Evolutionary conservation across 768 basidiomycete genomes (phyloP), one percentile per base, ranked within the genome.

Genomic region (Lentinula sp.): DNA sequence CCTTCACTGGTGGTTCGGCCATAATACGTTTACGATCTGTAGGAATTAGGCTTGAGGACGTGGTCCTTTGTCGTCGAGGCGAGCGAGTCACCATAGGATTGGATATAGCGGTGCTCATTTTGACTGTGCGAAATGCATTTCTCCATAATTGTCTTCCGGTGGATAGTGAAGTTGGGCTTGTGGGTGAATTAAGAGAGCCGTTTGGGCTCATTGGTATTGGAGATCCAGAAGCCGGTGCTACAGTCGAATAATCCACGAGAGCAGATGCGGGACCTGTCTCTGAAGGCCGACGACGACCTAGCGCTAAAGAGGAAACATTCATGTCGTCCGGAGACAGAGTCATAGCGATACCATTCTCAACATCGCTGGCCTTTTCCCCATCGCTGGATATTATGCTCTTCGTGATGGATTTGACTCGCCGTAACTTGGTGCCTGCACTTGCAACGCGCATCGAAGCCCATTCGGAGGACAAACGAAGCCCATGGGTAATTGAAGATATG

Each of bases 101-200:
- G 2, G 70, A 59, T 5, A 71, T 61, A 1, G 67, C 70, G 0
- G 74, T 68, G 23, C 73, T 76, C 71, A 80, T 75, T 63, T 73
- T 77, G 35, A 82, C 75, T 48, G 73, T 78, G 18, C 75, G 71
- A 4, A 79, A 42, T 0, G 80, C 78, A 48, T 78, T 75, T 55
- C 68, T 70, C 81, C 80, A 81, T 9, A 79, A 73, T 50, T 76
- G 68, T 62, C 73, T 79, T 0, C 77, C 64, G 23, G 55, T 35
- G 11, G 61, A 46, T 8, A 37, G 5, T 7, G 61, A 7, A n/a
- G 8, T n/a, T 10, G 43, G 42, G 23, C 37, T 37, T 4, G 42
- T 31, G 23, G 53, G 60, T n/a, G 60, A 32, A n/a, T 28, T 43
- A 18, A 34, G n/a, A 21, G 28, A 11, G 18, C 16, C 34, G 18